A percentile compares a stretch with the other conserved stretches of the same genome.
Conservation (phyloP, 495 filamentous ascomycete species). For the Lepraria neglecta region DNA sequence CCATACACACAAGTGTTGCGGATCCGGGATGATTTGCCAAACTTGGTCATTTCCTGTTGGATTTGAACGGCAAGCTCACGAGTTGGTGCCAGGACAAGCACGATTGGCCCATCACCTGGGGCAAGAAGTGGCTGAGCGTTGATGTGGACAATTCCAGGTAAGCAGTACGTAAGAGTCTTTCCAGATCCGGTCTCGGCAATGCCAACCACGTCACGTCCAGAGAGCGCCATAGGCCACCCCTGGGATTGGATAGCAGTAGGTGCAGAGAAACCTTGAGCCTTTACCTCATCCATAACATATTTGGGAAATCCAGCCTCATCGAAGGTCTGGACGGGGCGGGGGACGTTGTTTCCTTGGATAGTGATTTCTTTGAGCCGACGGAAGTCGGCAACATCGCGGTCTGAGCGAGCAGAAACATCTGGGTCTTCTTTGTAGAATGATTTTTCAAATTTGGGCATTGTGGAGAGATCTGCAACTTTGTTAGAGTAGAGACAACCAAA, state of each 20-base stretch:
- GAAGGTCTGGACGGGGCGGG: slow-evolving; percentile 90
- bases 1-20: slow-evolving; percentile 99
- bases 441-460: slow-evolving; percentile 95
- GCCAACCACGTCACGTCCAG: slow-evolving; percentile 96
- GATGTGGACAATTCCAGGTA: slow-evolving; percentile 98
- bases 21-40: slow-evolving; percentile 95
- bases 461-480: slow-evolving; percentile 54
- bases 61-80: slow-evolving; percentile 98
- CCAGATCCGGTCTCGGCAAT: slow-evolving; percentile 99
- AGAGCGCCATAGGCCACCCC: slow-evolving; percentile 98
- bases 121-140: slow-evolving; percentile 96
- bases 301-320: slow-evolving; percentile 95
- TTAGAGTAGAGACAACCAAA: slow-evolving; percentile 12
- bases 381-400: slow-evolving; percentile 78
- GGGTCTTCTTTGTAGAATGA: slow-evolving; percentile 96
- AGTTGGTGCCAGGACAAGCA: slow-evolving; percentile 89
- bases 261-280: slow-evolving; percentile 86
- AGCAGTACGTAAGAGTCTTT: slow-evolving; percentile 97
- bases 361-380: slow-evolving; percentile 74
- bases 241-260: slow-evolving; percentile 97
- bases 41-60: slow-evolving; percentile 90
- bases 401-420: slow-evolving; percentile 64
- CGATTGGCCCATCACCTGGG: slow-evolving; percentile 95
- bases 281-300: slow-evolving; percentile 97
- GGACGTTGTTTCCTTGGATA: slow-evolving; percentile 68